Evolutionary conservation across 2,329 filamentous ascomycete genomes (phyloP).

Genomic region (Hypoxylon sp.): DNA sequence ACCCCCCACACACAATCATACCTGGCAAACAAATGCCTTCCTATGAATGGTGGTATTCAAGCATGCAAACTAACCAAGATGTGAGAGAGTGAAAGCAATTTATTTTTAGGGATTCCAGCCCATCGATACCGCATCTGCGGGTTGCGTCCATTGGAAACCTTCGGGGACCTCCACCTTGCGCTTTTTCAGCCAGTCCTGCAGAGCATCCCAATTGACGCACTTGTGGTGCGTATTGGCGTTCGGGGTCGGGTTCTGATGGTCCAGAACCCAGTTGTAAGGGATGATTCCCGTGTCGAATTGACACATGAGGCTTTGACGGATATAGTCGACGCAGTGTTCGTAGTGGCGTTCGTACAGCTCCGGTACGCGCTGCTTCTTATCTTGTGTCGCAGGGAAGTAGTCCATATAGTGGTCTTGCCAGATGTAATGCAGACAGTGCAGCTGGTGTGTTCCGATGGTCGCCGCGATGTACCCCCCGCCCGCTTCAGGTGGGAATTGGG

Average conservation of each 20-base stretch:
- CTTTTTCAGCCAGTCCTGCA: conserved; percentile 24
- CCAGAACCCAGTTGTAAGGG: conserved; percentile 27
- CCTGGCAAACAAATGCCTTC: too few species aligned
- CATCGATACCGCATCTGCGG: conserved; percentile 11
- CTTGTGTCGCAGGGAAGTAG: conserved; percentile 26
- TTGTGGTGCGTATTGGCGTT: conserved; percentile 29
- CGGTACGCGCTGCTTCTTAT: conserved; percentile 28
- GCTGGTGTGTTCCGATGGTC: conserved; percentile 16
- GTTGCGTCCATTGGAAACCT: conserved; percentile 24
- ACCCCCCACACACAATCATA: too few species aligned
- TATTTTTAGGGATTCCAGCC: conserved; percentile 19
- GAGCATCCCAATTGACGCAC: conserved; percentile 27
- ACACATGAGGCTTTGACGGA: conserved; percentile 33
- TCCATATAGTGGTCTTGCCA: conserved; percentile 27
- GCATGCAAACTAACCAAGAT: too few species aligned
- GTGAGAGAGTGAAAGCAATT: too few species aligned
- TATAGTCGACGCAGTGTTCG: conserved; percentile 36
- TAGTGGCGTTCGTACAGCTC: conserved; percentile 36
- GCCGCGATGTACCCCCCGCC: conserved; percentile 16
- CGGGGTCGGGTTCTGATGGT: conserved; percentile 34
- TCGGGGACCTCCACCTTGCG: conserved; percentile 23
- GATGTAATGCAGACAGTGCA: conserved; percentile 13
- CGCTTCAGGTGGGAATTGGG: conserved; percentile 21
- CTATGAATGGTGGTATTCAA: too few species aligned
- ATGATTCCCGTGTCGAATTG: conserved; percentile 30